Evolutionary conservation across 306 rosid species (phyloP).

Genomic region (Styphnolobium japonicum): DNA sequence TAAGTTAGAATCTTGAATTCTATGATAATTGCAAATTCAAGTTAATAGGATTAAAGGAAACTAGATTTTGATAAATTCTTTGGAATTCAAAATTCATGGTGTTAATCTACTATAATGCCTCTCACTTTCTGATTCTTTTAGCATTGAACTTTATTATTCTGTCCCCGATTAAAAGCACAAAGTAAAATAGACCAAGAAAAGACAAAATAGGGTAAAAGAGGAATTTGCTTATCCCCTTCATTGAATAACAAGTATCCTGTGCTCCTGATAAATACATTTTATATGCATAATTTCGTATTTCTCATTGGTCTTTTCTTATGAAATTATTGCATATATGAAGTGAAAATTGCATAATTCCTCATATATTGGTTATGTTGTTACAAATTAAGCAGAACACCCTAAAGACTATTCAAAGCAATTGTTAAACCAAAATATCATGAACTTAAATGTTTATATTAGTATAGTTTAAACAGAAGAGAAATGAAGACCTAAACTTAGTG

Average conservation of each 20-base stretch:
- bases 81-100: background rate
- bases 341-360: too few relatives aligned
- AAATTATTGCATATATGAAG: too few relatives aligned
- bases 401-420: too few relatives aligned
- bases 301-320: too few relatives aligned
- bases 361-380: too few relatives aligned
- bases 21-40: background rate
- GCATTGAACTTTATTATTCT: background rate
- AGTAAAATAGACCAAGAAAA: background rate
- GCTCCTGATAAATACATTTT: too few relatives aligned
- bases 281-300: too few relatives aligned
- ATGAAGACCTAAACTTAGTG: too few relatives aligned
- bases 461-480: too few relatives aligned
- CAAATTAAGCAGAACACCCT: too few relatives aligned
- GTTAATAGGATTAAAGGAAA: background rate
- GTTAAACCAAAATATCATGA: too few relatives aligned
- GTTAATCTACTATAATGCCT: background rate
- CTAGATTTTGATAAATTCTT: background rate
- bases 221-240: constrained; percentile 11
- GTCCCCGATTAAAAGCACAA: background rate
- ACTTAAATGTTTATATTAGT: too few relatives aligned
- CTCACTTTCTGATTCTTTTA: background rate
- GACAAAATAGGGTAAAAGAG: background rate
- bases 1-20: background rate
- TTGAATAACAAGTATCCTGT: constrained; percentile 7